These are phyloP conservation scores for Erigeron philadelphicus DNA, from an alignment of 140 eudicot species.

Conservation along the genomic window DNA sequence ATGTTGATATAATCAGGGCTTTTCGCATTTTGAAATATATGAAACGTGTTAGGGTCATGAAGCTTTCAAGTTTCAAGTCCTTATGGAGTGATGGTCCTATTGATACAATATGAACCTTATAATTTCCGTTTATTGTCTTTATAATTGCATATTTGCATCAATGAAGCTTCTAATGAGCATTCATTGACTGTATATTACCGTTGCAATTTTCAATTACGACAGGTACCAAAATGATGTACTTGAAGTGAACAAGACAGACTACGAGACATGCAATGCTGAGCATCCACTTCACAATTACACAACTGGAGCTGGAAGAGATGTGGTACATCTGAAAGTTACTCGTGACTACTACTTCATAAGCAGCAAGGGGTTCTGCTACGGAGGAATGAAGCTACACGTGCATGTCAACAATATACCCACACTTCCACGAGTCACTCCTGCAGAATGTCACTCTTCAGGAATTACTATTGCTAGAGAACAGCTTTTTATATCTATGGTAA, in stretches of 20 bases:
- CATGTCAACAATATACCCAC: conserved; percentile 46
- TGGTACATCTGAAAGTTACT: conserved; percentile 57
- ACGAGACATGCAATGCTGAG: conserved; percentile 52
- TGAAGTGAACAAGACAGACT: conserved; percentile 59
- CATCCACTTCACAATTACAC: conserved; percentile 56
- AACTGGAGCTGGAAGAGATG: conserved; percentile 68
- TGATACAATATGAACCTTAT: background rate
- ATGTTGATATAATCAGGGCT: too few species aligned
- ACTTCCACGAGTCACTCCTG: conserved; percentile 42
- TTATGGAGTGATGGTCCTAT: background rate
- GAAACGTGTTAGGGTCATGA: too few species aligned
- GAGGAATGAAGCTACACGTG: conserved; percentile 60
- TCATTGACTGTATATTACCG: background rate
- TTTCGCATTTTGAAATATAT: too few species aligned
- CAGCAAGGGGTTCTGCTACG: conserved; percentile 60
- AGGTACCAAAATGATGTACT: conserved; percentile 58
- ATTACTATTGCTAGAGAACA: conserved; percentile 26
- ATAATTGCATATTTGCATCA: background rate
- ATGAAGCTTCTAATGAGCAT: background rate
- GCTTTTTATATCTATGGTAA: conserved; percentile 40
- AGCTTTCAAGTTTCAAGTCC: background rate
- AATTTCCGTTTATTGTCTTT: too few species aligned
- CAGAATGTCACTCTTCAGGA: conserved; percentile 30
- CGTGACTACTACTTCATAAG: conserved; percentile 52
- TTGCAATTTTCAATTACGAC: conserved; percentile 53